Conservation (phyloP, 2,329 filamentous ascomycete species). For the Chaetomiaceae sp. region DNA sequence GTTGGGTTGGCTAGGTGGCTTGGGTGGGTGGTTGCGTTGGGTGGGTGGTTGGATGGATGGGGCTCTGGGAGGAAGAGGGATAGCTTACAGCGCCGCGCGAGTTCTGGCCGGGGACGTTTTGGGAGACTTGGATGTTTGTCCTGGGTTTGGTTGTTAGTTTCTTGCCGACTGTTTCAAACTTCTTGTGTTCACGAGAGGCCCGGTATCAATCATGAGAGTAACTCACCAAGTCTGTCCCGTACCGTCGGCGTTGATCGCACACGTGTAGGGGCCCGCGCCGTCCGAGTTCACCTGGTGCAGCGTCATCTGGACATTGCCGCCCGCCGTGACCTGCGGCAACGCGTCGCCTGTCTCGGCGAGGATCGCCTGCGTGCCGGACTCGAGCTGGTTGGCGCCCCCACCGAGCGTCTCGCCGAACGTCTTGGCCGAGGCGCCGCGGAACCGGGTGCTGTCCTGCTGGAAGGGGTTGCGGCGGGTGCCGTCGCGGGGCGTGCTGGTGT, state of each 20-base stretch:
- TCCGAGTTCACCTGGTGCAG: conserved; percentile 65
- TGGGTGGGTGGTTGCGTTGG: too few relatives aligned
- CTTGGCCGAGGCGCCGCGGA: conserved; percentile 48
- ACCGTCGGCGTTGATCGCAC: conserved; percentile 59
- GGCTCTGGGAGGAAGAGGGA: conserved; percentile 12
- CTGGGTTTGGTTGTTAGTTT: not conserved
- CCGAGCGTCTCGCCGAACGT: conserved; percentile 55
- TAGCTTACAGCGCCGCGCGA: conserved; percentile 39
- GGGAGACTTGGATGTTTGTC: conserved; percentile 50
- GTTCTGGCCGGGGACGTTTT: conserved; percentile 47
- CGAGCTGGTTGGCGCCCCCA: conserved; percentile 51
- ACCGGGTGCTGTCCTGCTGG: conserved; percentile 60
- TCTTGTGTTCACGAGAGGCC: too few relatives aligned
- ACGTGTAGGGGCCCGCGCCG: conserved; percentile 60
- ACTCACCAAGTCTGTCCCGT: conserved; percentile 45
- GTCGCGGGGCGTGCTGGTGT: conserved; percentile 54
- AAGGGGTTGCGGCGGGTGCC: conserved; percentile 56
- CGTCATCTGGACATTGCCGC: conserved; percentile 56
- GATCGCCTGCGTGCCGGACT: conserved; percentile 52
- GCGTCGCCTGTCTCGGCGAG: conserved; percentile 51
- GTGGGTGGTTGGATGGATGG: not conserved
- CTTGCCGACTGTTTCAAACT: too few relatives aligned
- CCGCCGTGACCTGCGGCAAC: conserved; percentile 55
- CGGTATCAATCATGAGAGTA: not conserved
- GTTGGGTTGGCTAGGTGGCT: too few relatives aligned